Conservation (phyloP, 1,139 yeast species). For the Groenewaldozyma auringiensis region DNA sequence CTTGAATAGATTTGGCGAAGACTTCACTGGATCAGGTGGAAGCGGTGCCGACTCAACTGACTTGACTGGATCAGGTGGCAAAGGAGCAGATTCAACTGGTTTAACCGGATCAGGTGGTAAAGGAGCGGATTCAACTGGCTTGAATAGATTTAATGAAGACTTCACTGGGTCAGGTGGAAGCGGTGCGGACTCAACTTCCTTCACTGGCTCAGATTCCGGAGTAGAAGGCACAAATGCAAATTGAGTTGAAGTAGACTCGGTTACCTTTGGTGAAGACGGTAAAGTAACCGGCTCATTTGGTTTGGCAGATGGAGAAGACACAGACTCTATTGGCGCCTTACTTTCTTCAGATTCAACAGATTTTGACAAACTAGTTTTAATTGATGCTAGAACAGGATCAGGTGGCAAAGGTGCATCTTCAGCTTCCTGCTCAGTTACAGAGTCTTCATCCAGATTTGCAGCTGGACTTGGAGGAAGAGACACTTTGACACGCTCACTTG, state of each 20-base stretch:
- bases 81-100: neutral
- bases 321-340: slow-evolving; percentile 8
- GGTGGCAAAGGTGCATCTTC: neutral
- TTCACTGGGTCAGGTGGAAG: slow-evolving; percentile 10
- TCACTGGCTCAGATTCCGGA: neutral
- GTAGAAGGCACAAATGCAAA: neutral
- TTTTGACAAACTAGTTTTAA: no score
- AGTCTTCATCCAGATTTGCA: neutral
- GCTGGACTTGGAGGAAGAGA: neutral
- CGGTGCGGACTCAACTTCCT: slow-evolving; percentile 6
- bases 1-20: neutral
- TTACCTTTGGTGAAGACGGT: neutral
- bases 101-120: neutral
- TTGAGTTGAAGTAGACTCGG: neutral
- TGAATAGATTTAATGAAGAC: neutral
- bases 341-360: neutral
- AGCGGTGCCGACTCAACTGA: neutral
- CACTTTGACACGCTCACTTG: neutral
- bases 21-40: neutral
- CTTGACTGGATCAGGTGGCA: neutral
- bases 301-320: slow-evolving; percentile 9
- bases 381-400: neutral
- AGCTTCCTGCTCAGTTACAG: neutral
- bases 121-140: neutral
- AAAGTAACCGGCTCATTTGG: neutral